Base-by-base conservation (phyloP, 371 early-diverging fungal genomes). In the Syncephalastrum sp. region DNA sequence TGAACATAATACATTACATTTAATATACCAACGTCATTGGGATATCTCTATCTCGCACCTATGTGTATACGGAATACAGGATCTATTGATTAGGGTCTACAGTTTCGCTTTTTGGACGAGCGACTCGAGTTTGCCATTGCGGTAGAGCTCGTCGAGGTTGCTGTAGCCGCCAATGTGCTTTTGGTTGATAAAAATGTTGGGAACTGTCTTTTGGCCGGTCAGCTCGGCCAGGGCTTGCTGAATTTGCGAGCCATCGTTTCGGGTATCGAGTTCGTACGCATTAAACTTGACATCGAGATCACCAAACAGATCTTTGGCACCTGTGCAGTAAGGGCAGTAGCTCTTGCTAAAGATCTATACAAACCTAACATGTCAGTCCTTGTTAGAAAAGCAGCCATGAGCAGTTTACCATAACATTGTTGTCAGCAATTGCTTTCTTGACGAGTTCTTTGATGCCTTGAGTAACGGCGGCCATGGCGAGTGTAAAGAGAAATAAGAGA, bases 101-200 rank as follows among this genome's bases (percentile, higher is more conserved):
- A 68, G 48, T 15, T 64, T 59, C 15, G 71, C 67, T 4, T 67
- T 64, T 48, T 69, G 68, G 15, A 91, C 65, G 21, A 89, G 46
- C 17, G 65, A 54, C 53, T 79, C 59, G 48, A 93, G 75, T 64
- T 82, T 77, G 16, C 88, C 89, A 17, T 56, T 70, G 5, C 59
- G 56, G 41, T 87, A 69, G 21, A 82, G 79, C 13, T 60, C 68
- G n/a, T 83, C 65, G 8, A 93, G 71, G 24, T 85, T 84, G 46
- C 88, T 88, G 59, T 82, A 88, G n/a, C 96, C 96, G 46, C 96
- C 97, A 61, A 95, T 68, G 60, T 94, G 94, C 43, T 85, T 67
- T 43, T 80, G 76, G 21, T 83, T 77, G 61, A 93, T 85, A 71
- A 93, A 96, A 54, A 95, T 88, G 72, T 94, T 95, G 54, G 97